Conservation (phyloP, 306 rosid species). For the Biancaea sappan region DNA sequence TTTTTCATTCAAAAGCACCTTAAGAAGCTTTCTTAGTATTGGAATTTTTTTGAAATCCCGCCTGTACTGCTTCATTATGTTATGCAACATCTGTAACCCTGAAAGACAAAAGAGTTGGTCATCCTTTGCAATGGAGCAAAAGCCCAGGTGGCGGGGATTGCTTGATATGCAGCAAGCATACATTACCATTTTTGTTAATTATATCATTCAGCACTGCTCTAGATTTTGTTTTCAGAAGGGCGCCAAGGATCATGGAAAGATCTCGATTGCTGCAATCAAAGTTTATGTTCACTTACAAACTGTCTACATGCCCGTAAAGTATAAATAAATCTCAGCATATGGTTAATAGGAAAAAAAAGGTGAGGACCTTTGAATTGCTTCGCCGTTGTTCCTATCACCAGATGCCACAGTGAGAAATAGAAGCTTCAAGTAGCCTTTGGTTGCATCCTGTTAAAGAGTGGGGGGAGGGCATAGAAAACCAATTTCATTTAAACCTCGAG, state of each 20-base stretch:
- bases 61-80: conserved; percentile 85
- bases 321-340: conserved; percentile 23
- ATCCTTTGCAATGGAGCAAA: conserved; percentile 31
- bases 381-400: conserved; percentile 79
- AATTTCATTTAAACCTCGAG: neutral
- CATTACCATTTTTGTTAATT: conserved; percentile 85
- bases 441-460: conserved; percentile 69
- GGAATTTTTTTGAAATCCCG: conserved; percentile 96
- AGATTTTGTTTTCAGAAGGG: conserved; percentile 93
- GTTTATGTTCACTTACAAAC: conserved; percentile 22
- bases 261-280: conserved; percentile 86
- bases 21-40: conserved; percentile 94
- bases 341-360: neutral
- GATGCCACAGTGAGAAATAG: conserved; percentile 93
- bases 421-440: conserved; percentile 95
- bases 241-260: conserved; percentile 98
- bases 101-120: conserved; percentile 37
- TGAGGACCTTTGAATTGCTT: conserved; percentile 89
- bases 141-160: neutral
- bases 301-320: conserved; percentile 25
- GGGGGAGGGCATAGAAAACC: neutral
- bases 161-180: conserved; percentile 15
- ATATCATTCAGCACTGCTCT: conserved; percentile 84
- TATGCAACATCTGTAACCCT: conserved; percentile 99
- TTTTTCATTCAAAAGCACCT: conserved; percentile 55